Base-by-base conservation (phyloP, 1,139 yeast genomes). In the Diutina neorugosa region DNA sequence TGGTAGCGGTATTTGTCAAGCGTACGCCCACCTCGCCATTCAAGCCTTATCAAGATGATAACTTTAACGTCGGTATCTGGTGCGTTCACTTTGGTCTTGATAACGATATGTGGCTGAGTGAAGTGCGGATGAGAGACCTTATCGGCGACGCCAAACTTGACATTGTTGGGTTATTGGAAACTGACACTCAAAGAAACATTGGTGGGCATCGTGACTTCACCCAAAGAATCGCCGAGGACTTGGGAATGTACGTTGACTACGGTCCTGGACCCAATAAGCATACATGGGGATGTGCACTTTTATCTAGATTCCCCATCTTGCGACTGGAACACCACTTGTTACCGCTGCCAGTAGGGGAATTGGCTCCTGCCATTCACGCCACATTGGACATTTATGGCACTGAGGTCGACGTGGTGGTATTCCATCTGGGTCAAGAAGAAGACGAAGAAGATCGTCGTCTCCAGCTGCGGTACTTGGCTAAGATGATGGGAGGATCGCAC, bases 221-320 rank as follows among this genome's bases (percentile, higher is more conserved):
- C 0, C 96, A 89, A 69, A 82, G 82, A 57, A 74, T 93, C 57
- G 96, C 97, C 0, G 96, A 90, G 67, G 96, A 91, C 60, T 76
- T 93, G 60, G 93, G 91, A 41, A 89, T 89, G 93, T 93, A 91
- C 65, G 91, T 84, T 23, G 98, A 93, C 68, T 93, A 83, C 64
- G 98, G 98, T 14, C 98, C 98, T 3, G 97, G 98, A 14, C 97
- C 98, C 55, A 88, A 90, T 66, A 86, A 91, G 67, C 98, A 93
- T 68, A 93, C 98, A 0, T 93, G 98, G 98, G 98, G 98, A 47
- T 86, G 94, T 52, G 94, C 94, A 1, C 74, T 93, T 57, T 74
- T 93, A 58, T 90, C 98, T 40, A 90, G 91, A 65, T 93, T 91
- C 77, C 98, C 98, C 31, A 93, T 93, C 58, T 62, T 93, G 56